These are phyloP conservation scores for Cucurbita moschata DNA, from an alignment of 306 rosid species.

Conservation along the genomic window DNA sequence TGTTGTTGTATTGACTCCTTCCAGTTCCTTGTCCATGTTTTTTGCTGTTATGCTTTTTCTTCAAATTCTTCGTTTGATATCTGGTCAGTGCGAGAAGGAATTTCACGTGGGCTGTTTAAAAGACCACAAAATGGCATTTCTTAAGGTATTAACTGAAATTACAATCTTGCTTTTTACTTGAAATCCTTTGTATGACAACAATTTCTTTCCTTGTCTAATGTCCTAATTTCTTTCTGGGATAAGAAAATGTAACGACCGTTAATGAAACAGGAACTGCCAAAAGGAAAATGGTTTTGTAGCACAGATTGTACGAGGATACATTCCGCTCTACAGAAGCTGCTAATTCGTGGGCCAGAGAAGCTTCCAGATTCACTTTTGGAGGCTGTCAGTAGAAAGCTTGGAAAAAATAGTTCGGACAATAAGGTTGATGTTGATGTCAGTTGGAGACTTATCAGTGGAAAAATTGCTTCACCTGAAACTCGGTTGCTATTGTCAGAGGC, in stretches of 20 bases:
- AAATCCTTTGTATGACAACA: neutral
- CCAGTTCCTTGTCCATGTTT: neutral
- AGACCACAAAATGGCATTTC: conserved; percentile 88
- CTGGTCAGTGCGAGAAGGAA: conserved; percentile 86
- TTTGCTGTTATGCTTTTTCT: neutral
- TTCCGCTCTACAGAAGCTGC: conserved; percentile 53
- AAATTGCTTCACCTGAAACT: conserved; percentile 77
- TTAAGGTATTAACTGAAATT: conserved; percentile 42
- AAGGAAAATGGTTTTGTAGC: conserved; percentile 94
- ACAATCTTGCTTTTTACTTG: conserved; percentile 10
- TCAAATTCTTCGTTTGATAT: conserved; percentile 3
- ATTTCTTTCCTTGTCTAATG: neutral
- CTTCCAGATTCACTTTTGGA: conserved; percentile 64
- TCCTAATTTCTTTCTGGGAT: neutral
- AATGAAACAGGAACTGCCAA: conserved; percentile 71
- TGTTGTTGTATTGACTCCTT: neutral
- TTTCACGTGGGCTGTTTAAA: conserved; percentile 94
- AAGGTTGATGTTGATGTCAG: conserved; percentile 50
- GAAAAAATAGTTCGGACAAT: conserved; percentile 39
- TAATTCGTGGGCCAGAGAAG: conserved; percentile 52
- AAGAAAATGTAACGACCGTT: neutral
- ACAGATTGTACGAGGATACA: conserved; percentile 64
- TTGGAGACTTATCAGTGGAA: conserved; percentile 85
- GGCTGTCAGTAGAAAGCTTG: conserved; percentile 54
- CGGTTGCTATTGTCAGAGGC: conserved; percentile 71